A percentile compares a stretch with the other conserved stretches of the same genome.
Conservation (phyloP, 371 early-diverging fungal genomes). For the Mortierella sp. region DNA sequence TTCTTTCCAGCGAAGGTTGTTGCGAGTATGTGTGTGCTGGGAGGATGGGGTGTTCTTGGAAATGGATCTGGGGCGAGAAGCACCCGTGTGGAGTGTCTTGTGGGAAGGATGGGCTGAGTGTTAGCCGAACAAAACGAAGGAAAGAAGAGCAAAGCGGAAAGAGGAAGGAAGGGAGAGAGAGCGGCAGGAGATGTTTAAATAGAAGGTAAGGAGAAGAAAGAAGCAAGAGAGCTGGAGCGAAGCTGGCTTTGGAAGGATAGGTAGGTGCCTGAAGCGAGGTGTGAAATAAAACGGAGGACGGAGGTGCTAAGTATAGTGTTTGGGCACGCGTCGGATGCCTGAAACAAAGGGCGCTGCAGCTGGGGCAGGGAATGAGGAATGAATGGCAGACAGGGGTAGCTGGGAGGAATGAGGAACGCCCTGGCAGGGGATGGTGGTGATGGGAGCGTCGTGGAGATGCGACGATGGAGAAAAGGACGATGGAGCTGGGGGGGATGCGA, state of each 20-base stretch:
- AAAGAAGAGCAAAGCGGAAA: not conserved
- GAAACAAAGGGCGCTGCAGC: too few relatives aligned
- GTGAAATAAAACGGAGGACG: too few relatives aligned
- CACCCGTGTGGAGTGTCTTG: too few relatives aligned
- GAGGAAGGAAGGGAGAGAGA: not conserved
- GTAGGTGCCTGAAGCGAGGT: too few relatives aligned
- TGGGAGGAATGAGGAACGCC: too few relatives aligned
- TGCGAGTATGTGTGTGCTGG: not conserved
- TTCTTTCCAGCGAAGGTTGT: not conserved
- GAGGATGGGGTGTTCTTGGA: not conserved
- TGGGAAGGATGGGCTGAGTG: not conserved
- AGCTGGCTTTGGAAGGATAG: too few relatives aligned
- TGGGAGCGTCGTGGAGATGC: not conserved
- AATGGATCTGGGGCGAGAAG: not conserved
- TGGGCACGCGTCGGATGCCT: too few relatives aligned
- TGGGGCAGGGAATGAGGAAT: too few relatives aligned
- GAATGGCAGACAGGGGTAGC: too few relatives aligned
- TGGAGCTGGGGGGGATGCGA: not conserved
- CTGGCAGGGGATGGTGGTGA: too few relatives aligned
- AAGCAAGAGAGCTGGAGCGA: too few relatives aligned
- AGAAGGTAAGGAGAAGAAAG: not conserved
- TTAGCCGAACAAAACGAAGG: not conserved
- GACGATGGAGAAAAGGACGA: not conserved
- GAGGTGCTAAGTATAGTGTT: too few relatives aligned
- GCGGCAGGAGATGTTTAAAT: not conserved